Conservation (phyloP, 768 basidiomycete species). For the Suillus plorans region DNA sequence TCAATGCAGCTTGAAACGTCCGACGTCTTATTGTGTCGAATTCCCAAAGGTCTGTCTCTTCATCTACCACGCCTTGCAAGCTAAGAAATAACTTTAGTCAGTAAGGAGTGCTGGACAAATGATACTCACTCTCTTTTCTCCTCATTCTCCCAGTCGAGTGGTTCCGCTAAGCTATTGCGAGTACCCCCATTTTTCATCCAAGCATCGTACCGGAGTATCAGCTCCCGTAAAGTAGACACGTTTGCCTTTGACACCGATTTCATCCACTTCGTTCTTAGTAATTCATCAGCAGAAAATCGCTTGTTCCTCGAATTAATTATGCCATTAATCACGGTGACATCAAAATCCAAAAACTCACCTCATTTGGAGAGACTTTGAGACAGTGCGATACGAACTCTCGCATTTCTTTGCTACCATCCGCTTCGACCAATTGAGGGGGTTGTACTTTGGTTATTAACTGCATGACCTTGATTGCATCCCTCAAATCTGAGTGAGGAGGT, state of each 20-base stretch:
- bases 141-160: constrained; percentile 70
- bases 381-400: constrained; percentile 84
- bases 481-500: constrained; percentile 86
- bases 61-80: constrained; percentile 20
- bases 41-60: constrained; percentile 59
- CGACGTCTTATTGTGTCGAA: constrained; percentile 69
- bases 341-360: constrained; percentile 47
- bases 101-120: background rate
- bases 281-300: constrained; percentile 89
- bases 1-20: constrained; percentile 25
- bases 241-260: constrained; percentile 67
- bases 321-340: constrained; percentile 9
- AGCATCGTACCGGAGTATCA: constrained; percentile 74
- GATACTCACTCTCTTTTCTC: constrained; percentile 54
- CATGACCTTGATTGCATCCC: constrained; percentile 82
- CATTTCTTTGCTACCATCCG: constrained; percentile 81
- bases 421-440: constrained; percentile 78
- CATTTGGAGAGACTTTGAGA: constrained; percentile 75
- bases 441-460: constrained; percentile 84
- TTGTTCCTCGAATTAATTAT: constrained; percentile 29
- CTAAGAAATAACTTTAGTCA: constrained; percentile 13
- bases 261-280: constrained; percentile 88
- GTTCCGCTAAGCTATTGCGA: constrained; percentile 73
- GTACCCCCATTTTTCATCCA: constrained; percentile 69
- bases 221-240: constrained; percentile 71